Base-by-base conservation (phyloP, 495 filamentous ascomycete species). In the Tuber magnatum region DNA sequence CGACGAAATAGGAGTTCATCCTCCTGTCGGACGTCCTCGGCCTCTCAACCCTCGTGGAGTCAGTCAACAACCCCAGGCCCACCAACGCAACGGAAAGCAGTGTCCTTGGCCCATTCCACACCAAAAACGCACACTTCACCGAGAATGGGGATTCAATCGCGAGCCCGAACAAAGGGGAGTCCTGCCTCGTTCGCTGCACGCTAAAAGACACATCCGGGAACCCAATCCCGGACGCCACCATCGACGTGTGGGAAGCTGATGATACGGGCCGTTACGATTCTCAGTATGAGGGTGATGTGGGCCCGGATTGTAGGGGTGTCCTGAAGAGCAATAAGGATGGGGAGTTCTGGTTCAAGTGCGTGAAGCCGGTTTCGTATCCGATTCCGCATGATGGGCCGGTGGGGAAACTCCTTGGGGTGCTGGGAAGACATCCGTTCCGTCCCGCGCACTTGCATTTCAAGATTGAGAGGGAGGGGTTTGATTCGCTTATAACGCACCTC, bases 231-330 rank as follows among this genome's bases (percentile, higher is more conserved):
- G 89, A 85, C 70, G 92, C 91, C 3, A 92, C 91, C 82, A 88
- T 97, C 78, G 93, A 97, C 83, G 93, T 97, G 81, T 97, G 94
- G 94, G 94, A 97, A 84, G 94, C 94, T 28, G 93, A 97, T 80
- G 90, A 88, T 71, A 89, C 89, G 40, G 94, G 94, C 18, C 90
- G 91, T 79, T 97, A 97, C 82, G 94, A 97, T 84, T 93, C 97
- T 74, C 94, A 97, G 85, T 91, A 94, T 81, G 85, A 88, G 0
- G 90, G 90, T 42, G 85, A 90, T 20, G 83, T 87, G 35, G 89
- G 88, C 24, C 92, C 93, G 0, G 93, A 94, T 85, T 93, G 94
- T 46, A 86, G 94, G 42, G 92, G 92, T 76, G 86, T 97, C 42
- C 90, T 97, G 88, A 85, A 86, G 22, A 92, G 87, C 75, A 90